A percentile compares a stretch with the other conserved stretches of the same genome.
These are phyloP conservation scores for Cyclostephanos invisitatus DNA, from an alignment of 108 stramenopile species.

Conservation along the genomic window DNA sequence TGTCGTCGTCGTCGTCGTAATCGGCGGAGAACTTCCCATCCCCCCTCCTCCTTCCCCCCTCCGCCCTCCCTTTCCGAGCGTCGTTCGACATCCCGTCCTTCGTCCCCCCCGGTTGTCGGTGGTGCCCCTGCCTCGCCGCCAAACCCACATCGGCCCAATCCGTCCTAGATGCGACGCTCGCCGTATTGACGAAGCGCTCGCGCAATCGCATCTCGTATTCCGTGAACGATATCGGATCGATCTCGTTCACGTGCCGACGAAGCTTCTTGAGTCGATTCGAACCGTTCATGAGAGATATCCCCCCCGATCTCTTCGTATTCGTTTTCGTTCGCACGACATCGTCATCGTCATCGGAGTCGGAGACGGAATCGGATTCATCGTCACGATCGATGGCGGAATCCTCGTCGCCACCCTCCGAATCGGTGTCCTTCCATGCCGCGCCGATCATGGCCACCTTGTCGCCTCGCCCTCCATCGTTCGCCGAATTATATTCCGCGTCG, in stretches of 20 bases:
- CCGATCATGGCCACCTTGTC: constrained; percentile 27
- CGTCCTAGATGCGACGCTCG: constrained; percentile 60
- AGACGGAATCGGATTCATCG: constrained; percentile 12
- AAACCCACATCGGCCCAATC: constrained; percentile 67
- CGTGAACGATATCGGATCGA: constrained; percentile 52
- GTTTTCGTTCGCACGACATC: constrained; percentile 37
- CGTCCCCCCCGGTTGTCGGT: constrained; percentile 2
- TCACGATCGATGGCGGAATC: no score
- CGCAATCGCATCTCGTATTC: constrained; percentile 75
- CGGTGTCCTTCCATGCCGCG: constrained; percentile 42
- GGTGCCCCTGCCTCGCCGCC: background rate
- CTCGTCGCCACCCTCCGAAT: constrained; percentile 4
- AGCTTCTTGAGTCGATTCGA: constrained; percentile 71
- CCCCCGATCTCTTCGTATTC: constrained; percentile 24
- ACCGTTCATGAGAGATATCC: constrained; percentile 39
- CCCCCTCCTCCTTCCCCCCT: constrained; percentile 25
- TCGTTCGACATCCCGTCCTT: background rate
- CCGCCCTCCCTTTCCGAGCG: constrained; percentile 21
- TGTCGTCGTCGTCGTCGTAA: constrained; percentile 49
- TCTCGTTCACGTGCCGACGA: constrained; percentile 55
- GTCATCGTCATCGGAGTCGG: constrained; percentile 14
- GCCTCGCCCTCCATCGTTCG: background rate
- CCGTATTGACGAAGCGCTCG: constrained; percentile 65
- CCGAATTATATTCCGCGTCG: constrained; percentile 11
- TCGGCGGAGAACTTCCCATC: constrained; percentile 9